Evolutionary conservation across 2,329 filamentous ascomycete genomes (phyloP).

Genomic region (Calonectria fujianensis): DNA sequence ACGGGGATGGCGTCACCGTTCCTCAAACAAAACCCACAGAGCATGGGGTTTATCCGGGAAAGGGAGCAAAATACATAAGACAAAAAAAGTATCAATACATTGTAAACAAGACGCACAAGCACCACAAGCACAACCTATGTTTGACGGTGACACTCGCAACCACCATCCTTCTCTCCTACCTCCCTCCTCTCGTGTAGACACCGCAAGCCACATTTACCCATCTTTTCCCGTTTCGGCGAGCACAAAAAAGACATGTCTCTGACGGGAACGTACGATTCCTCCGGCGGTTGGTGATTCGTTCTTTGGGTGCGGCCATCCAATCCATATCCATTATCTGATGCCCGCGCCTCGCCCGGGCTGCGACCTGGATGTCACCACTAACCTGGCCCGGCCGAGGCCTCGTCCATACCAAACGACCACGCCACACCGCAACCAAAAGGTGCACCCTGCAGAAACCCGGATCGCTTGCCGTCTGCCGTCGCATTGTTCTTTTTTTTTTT

Average conservation of each 20-base stretch:
- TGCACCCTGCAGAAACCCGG: slow-evolving; percentile 7
- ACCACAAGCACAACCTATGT: background rate
- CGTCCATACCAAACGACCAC: slow-evolving; percentile 18
- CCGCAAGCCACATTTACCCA: slow-evolving; percentile 1
- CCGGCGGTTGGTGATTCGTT: background rate
- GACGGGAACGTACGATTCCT: slow-evolving; percentile 16
- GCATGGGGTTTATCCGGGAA: background rate
- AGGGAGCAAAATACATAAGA: background rate
- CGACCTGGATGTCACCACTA: slow-evolving; percentile 1
- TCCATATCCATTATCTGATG: slow-evolving; percentile 22
- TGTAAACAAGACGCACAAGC: background rate
- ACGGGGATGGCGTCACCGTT: slow-evolving; percentile 30
- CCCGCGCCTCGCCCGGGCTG: slow-evolving; percentile 6
- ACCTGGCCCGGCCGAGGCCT: background rate
- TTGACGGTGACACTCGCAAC: background rate
- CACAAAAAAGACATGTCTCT: slow-evolving; percentile 1
- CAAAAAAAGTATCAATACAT: slow-evolving; percentile 1
- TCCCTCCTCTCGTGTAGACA: background rate
- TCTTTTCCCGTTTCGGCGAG: slow-evolving; percentile 12
- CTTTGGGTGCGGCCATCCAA: slow-evolving; percentile 9
- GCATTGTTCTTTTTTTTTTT: background rate
- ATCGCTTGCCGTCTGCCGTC: slow-evolving; percentile 17
- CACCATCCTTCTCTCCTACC: background rate
- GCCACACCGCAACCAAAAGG: slow-evolving; percentile 6
- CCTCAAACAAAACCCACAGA: background rate